These are phyloP conservation scores for Hortiboletus rubellus DNA, from an alignment of 1,284 basidiomycete species.

Conservation along the genomic window DNA sequence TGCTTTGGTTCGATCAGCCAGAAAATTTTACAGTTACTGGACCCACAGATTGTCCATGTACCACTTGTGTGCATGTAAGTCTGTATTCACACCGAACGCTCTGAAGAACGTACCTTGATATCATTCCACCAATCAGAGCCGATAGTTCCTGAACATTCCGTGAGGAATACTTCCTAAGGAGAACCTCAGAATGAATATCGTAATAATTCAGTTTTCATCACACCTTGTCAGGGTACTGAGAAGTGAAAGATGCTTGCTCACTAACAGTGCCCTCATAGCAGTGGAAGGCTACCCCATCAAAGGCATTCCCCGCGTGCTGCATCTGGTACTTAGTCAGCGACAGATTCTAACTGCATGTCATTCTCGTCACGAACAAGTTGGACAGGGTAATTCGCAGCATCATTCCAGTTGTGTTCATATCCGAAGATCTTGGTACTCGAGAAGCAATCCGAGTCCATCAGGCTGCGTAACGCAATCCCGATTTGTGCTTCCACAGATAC, in stretches of 20 bases:
- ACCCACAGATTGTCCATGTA: slow-evolving; percentile 70
- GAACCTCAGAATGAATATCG: background rate
- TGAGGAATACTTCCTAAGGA: slow-evolving; percentile 47
- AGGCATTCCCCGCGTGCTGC: slow-evolving; percentile 46
- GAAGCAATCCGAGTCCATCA: slow-evolving; percentile 49
- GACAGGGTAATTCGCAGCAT: slow-evolving; percentile 49
- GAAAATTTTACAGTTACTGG: background rate
- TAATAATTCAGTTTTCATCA: background rate
- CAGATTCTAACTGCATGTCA: background rate
- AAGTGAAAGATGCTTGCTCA: slow-evolving; percentile 46
- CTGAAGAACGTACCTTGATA: slow-evolving; percentile 54
- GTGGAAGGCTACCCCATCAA: slow-evolving; percentile 52
- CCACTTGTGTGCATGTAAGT: slow-evolving; percentile 47
- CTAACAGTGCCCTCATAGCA: slow-evolving; percentile 46
- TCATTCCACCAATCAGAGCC: slow-evolving; percentile 77
- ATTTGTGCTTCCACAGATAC: slow-evolving; percentile 44
- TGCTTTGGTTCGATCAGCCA: background rate
- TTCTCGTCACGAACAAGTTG: slow-evolving; percentile 42
- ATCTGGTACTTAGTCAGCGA: slow-evolving; percentile 36
- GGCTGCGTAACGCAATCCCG: slow-evolving; percentile 41
- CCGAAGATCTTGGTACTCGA: slow-evolving; percentile 46
- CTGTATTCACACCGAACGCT: background rate
- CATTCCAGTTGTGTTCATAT: slow-evolving; percentile 53
- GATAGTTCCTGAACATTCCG: slow-evolving; percentile 51
- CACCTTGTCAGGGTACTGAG: slow-evolving; percentile 45